These are phyloP conservation scores for Globisporangium mamillatum DNA, from an alignment of 352 stramenopile species.

Conservation along the genomic window DNA sequence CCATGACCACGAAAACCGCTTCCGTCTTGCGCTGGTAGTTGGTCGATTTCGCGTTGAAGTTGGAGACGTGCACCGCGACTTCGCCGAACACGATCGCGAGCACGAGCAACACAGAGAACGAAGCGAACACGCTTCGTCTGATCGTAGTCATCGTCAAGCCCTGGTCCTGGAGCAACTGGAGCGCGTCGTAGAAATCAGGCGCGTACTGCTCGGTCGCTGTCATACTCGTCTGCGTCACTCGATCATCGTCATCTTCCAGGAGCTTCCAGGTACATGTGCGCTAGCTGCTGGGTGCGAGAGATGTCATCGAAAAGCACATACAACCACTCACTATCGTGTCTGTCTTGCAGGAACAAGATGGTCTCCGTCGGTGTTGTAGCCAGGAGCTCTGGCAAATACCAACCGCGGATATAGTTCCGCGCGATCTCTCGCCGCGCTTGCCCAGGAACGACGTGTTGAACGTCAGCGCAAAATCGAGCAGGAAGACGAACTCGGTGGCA, in stretches of 20 bases:
- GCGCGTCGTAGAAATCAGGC: slow-evolving; percentile 37
- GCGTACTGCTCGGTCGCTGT: not conserved
- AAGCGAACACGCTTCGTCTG: slow-evolving; percentile 39
- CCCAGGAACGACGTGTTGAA: slow-evolving; percentile 37
- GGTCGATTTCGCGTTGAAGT: slow-evolving; percentile 51
- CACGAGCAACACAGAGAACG: slow-evolving; percentile 40
- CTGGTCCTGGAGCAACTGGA: slow-evolving; percentile 57
- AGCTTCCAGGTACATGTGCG: slow-evolving; percentile 44
- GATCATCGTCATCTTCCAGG: slow-evolving; percentile 11
- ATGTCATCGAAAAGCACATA: slow-evolving; percentile 18
- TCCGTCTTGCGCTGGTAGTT: slow-evolving; percentile 72
- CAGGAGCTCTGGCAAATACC: slow-evolving; percentile 20
- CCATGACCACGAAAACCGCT: slow-evolving; percentile 49
- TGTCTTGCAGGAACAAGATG: not conserved
- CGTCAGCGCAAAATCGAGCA: slow-evolving; percentile 26
- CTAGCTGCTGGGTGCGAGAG: slow-evolving; percentile 13
- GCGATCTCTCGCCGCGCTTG: slow-evolving; percentile 24
- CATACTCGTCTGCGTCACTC: not conserved
- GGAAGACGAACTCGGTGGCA: slow-evolving; percentile 15
- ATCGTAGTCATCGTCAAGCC: slow-evolving; percentile 23
- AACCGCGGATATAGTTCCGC: slow-evolving; percentile 24
- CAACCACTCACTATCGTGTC: not conserved
- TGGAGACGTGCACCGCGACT: slow-evolving; percentile 56
- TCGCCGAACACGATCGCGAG: slow-evolving; percentile 64
- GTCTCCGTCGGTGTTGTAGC: not conserved